Evolutionary conservation across 495 filamentous ascomycete species (phyloP).

Genomic region (Xylaria palmicola): DNA sequence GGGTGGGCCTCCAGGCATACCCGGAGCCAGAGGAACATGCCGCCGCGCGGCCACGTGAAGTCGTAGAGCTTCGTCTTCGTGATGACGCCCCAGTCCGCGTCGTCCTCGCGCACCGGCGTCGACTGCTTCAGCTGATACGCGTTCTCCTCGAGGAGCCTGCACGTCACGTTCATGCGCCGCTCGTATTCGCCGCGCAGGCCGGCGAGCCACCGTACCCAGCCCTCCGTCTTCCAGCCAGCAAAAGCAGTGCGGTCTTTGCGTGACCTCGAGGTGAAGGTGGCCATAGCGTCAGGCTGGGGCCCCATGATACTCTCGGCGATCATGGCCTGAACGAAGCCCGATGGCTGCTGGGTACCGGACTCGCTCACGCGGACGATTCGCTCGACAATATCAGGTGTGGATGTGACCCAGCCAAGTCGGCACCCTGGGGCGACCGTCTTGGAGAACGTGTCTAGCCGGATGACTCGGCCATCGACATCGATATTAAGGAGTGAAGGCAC

Average conservation of each 20-base stretch:
- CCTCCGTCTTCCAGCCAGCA: slow-evolving; percentile 73
- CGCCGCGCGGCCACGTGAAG: slow-evolving; percentile 78
- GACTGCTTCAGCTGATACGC: slow-evolving; percentile 56
- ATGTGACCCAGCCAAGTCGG: slow-evolving; percentile 80
- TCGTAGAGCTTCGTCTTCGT: slow-evolving; percentile 67
- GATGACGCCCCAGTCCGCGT: slow-evolving; percentile 65
- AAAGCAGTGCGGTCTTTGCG: slow-evolving; percentile 26
- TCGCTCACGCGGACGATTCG: slow-evolving; percentile 62
- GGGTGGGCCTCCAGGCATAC: slow-evolving; percentile 71
- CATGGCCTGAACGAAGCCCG: slow-evolving; percentile 82
- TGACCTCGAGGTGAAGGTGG: slow-evolving; percentile 30
- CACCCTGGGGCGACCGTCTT: slow-evolving; percentile 82
- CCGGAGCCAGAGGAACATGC: slow-evolving; percentile 89
- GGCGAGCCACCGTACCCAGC: slow-evolving; percentile 87
- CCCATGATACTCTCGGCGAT: slow-evolving; percentile 77
- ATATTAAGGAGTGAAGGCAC: slow-evolving; percentile 68
- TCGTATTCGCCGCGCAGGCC: slow-evolving; percentile 81
- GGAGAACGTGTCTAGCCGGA: slow-evolving; percentile 79
- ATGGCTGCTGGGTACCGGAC: slow-evolving; percentile 75
- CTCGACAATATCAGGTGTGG: slow-evolving; percentile 74
- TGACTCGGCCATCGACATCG: slow-evolving; percentile 83
- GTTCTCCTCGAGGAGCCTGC: slow-evolving; percentile 62
- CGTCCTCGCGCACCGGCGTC: slow-evolving; percentile 33
- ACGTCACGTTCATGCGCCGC: slow-evolving; percentile 76
- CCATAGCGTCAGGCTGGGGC: slow-evolving; percentile 49